Percentiles rank a stretch among this genome's conserved stretches.
Evolutionary conservation across 129 eudicot genomes (phyloP).

Genomic region (Kitagawia praeruptora): DNA sequence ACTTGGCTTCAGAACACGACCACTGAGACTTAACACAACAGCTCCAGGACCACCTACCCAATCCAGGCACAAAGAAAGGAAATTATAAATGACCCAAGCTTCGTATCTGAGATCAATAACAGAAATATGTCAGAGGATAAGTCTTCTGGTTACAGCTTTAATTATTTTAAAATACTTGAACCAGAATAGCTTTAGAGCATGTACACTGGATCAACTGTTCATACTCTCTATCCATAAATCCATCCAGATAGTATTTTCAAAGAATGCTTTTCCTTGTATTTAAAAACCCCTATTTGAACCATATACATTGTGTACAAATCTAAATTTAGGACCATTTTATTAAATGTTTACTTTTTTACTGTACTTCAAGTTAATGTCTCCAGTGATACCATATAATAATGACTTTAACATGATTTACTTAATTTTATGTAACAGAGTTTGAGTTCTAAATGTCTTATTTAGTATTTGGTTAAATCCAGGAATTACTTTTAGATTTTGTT

Average conservation of each 20-base stretch:
- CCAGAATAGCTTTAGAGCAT: not conserved
- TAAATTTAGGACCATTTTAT: not conserved
- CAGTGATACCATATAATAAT: not conserved
- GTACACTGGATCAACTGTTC: not conserved
- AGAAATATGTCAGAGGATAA: slow-evolving; percentile 2
- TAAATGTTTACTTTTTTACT: not conserved
- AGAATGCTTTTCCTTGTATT: not conserved
- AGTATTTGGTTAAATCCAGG: not conserved
- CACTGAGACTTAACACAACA: slow-evolving; percentile 74
- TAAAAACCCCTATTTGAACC: not conserved
- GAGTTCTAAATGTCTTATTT: not conserved
- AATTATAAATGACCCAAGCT: slow-evolving; percentile 99
- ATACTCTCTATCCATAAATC: not conserved
- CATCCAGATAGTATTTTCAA: not conserved
- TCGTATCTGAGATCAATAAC: slow-evolving; percentile 62
- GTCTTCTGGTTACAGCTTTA: not conserved
- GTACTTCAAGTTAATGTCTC: not conserved
- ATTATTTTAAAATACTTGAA: not conserved
- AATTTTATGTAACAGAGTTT: not conserved
- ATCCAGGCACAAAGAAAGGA: slow-evolving; percentile 77
- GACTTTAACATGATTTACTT: not conserved
- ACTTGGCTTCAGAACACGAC: slow-evolving; percentile 71
- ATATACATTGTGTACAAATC: not conserved
- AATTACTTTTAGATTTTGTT: not conserved
- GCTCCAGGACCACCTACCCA: slow-evolving; percentile 99